Base-by-base conservation (phyloP, 192 early-diverging fungal species). In the Umbelopsis vinacea region DNA sequence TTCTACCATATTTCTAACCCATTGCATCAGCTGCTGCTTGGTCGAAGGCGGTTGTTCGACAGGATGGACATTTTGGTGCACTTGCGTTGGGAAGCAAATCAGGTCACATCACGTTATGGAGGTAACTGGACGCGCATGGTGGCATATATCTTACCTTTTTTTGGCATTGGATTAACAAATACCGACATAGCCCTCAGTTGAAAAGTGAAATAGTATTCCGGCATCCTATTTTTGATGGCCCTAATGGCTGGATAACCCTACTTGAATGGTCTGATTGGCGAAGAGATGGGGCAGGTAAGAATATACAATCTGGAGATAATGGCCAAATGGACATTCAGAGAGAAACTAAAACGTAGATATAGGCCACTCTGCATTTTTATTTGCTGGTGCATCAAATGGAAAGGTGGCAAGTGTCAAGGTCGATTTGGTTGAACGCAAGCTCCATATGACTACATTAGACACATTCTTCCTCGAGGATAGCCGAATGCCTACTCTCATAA, bases 191-290 rank as follows among this genome's bases (percentile, higher is more conserved):
- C 33, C 17, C 23, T 15, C 8, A 29, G 15, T 26, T 63, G 57
- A 6, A 63, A 14, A 37, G 19, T 15, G 33, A 63, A 37, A 37
- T 6, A 0, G 35, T 63, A 2, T 37, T 37, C 26, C 12, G 8
- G 6, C 33, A 63, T n/a, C 26, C 17, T 19, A 29, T 63, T 19
- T 37, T 63, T n/a, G 19, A 37, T 19, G 57, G 26, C 5, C 4
- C 57, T 14, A 19, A 29, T 37, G 33, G 17, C 2, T 63, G 57
- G 57, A 19, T 63, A 6, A 63, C 57, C 0, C 0, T 63, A 14
- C 33, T 63, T 37, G 57, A 63, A 19, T 63, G 57, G 57, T 37
- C 57, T 37, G 6, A 5, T 37, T 63, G 57, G 57, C 33, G 33
- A 6, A 35, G 15, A 1, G 57, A 63, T 3, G 57, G 33, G 8